A percentile compares a stretch with the other conserved stretches of the same genome.
Evolutionary conservation across 2,329 filamentous ascomycete genomes (phyloP).

Genomic region (Gnomoniopsis sp.): DNA sequence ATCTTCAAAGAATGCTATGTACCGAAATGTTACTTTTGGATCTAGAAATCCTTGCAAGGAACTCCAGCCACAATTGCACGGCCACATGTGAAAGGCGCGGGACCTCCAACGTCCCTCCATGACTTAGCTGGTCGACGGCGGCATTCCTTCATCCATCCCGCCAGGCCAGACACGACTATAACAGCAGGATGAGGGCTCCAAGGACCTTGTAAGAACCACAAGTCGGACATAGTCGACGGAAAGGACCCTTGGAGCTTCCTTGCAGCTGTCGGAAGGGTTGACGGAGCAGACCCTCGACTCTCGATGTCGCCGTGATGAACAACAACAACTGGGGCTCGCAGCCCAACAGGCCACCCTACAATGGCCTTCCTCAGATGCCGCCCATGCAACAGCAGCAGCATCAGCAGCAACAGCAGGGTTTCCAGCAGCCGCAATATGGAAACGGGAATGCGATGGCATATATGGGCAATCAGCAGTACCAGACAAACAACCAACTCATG

Average conservation of each 20-base stretch:
- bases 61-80: neutral
- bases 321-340: conserved; percentile 20
- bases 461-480: conserved; percentile 21
- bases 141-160: neutral
- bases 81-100: neutral
- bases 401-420: conserved; percentile 24
- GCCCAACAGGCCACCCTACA: conserved; percentile 15
- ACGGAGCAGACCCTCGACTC: neutral
- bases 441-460: conserved; percentile 16
- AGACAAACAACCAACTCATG: conserved; percentile 22
- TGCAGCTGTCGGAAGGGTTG: conserved; percentile 1
- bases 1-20: too few relatives aligned
- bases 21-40: neutral
- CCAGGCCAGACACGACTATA: neutral
- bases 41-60: neutral
- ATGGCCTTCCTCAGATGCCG: conserved; percentile 15
- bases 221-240: neutral
- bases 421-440: conserved; percentile 21
- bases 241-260: neutral
- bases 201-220: neutral
- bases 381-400: conserved; percentile 25
- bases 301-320: conserved; percentile 17
- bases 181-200: neutral
- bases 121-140: neutral
- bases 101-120: conserved; percentile 1